A percentile compares a stretch with the other conserved stretches of the same genome.
Conservation (phyloP, 106 monocot species). For the Phalaenopsis aphrodite region DNA sequence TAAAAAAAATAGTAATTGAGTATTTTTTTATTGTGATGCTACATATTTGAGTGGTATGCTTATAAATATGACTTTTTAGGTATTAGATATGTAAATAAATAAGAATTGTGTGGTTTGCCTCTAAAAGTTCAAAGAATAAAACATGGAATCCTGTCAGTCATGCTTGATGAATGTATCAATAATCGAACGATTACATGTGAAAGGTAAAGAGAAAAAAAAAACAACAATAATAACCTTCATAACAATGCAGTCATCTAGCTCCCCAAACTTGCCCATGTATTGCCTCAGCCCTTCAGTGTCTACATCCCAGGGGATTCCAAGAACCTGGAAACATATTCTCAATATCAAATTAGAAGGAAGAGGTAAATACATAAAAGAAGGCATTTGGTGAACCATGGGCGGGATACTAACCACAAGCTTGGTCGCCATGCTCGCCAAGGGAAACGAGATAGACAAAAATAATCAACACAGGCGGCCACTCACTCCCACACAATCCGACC, state of each 20-base stretch:
- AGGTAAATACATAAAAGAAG: neutral
- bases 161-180: too few species aligned
- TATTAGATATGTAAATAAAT: too few species aligned
- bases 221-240: constrained; percentile 38
- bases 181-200: too few species aligned
- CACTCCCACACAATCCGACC: constrained; percentile 3
- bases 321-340: constrained; percentile 24
- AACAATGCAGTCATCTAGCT: constrained; percentile 53
- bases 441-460: neutral
- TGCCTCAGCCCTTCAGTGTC: constrained; percentile 48
- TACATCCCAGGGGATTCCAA: constrained; percentile 68
- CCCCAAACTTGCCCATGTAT: constrained; percentile 63
- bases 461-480: neutral
- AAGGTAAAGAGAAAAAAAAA: neutral
- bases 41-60: too few species aligned
- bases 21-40: too few species aligned
- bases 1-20: too few species aligned
- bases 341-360: neutral
- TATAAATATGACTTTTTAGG: too few species aligned
- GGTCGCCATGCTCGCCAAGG: constrained; percentile 18
- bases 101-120: too few species aligned
- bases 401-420: constrained; percentile 34
- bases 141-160: too few species aligned
- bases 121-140: too few species aligned
- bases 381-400: too few species aligned